Evolutionary conservation across 225 moss, liverwort and hornwort species (phyloP).

Genomic region (Marchantia paleacea): DNA sequence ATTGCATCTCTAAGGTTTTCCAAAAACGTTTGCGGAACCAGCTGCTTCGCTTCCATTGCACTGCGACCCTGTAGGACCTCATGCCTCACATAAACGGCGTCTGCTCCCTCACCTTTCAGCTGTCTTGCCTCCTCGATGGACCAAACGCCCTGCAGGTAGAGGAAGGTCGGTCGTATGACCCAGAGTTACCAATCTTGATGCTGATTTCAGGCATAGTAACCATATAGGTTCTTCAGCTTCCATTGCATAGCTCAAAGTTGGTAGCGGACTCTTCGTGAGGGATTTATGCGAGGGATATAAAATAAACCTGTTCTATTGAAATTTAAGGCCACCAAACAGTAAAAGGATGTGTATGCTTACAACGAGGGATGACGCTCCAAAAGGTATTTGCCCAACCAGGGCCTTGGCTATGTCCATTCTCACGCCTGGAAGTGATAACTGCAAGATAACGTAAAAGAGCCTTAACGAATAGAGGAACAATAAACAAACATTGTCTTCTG

Average conservation of each 20-base stretch:
- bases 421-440: slow-evolving; percentile 83
- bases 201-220: no score
- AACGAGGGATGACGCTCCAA: slow-evolving; percentile 85
- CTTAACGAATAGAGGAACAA: neutral
- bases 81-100: slow-evolving; percentile 85
- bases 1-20: slow-evolving; percentile 55
- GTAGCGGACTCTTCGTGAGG: no score
- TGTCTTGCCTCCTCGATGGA: slow-evolving; percentile 77
- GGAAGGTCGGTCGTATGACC: neutral
- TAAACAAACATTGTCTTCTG: neutral
- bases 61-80: slow-evolving; percentile 75
- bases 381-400: slow-evolving; percentile 83
- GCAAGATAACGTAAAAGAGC: slow-evolving; percentile 10
- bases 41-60: slow-evolving; percentile 45
- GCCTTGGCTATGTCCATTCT: slow-evolving; percentile 82
- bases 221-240: no score
- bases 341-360: slow-evolving; percentile 38
- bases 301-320: no score
- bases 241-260: no score
- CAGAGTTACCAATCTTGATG: neutral
- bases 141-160: slow-evolving; percentile 63
- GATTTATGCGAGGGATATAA: no score
- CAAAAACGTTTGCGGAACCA: slow-evolving; percentile 53
- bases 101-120: slow-evolving; percentile 79
- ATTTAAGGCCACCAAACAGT: neutral